Base-by-base conservation (phyloP, 2,329 filamentous ascomycete genomes). In the Dactylonectria estremocensis region DNA sequence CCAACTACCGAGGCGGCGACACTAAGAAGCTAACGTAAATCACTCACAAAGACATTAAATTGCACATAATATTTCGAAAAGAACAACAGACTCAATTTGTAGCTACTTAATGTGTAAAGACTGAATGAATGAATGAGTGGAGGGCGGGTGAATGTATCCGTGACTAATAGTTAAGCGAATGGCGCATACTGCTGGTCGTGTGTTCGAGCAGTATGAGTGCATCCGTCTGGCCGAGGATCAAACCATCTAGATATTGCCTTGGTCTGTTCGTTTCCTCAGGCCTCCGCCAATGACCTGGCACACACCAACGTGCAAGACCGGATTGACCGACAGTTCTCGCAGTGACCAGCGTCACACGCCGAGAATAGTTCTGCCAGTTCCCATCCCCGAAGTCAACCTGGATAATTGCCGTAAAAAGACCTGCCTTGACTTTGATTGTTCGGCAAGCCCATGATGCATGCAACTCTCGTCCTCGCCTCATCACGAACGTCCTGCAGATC, bases 71-170 rank as follows among this genome's bases (percentile, higher is more conserved):
- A 7, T 64, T 28, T 56, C 53, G 56, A 65, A 62, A 66, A 54
- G 63, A 68, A 65, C 67, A 71, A 72, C 66, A 74, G 54, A 73
- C 64, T 71, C 56, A 65, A 71, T 76, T 71, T 76, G 61, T 64
- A 69, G 67, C 74, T 76, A 76, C 70, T 69, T 72, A 71, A 54
- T 61, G 63, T 62, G 69, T 57, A 63, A 71, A 61, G 64, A 69
- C 69, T 64, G 66, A 69, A 74, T 50, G 55, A 67, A 61, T 59
- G 65, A 61, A 48, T 64, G 54, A 46, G 53, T 40, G 46, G 24
- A 7, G 24, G 55, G 63, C 49, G 60, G 20, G 59, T 37, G 35
- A 50, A 58, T 54, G 61, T 61, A 57, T 64, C 14, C 35, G 45
- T 49, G 31, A 49, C 54, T 20, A 46, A 53, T 31, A 20, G 57